A percentile compares a stretch with the other conserved stretches of the same genome.
phyloP scores from a whole-genome alignment of 176 grass and related monocot genomes.

The Hsuehochloa calcarea region DNA sequence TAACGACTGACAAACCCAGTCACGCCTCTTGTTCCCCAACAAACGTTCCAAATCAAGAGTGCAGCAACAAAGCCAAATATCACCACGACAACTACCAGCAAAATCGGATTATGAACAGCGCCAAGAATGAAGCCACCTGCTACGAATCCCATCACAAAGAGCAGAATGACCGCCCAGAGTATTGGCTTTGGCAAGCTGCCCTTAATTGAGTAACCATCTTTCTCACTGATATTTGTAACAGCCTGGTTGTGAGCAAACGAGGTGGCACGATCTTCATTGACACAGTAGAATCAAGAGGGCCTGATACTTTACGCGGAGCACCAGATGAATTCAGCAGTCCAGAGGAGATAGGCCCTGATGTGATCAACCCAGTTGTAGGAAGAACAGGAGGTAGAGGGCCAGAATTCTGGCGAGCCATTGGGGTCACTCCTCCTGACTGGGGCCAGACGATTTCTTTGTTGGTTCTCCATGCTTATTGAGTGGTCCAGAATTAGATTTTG shows the following conservation, averaged over 20 bases:
- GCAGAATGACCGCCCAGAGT: conserved; percentile 48
- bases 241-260: conserved; percentile 70
- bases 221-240: conserved; percentile 61
- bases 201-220: conserved; percentile 60
- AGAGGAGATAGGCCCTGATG: conserved; percentile 79
- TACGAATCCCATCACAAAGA: conserved; percentile 66
- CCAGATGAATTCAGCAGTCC: conserved; percentile 68
- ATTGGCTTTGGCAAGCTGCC: conserved; percentile 54
- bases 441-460: conserved; percentile 65
- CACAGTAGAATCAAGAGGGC: conserved; percentile 47
- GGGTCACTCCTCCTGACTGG: conserved; percentile 74
- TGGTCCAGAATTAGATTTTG: conserved; percentile 91
- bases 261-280: conserved; percentile 59
- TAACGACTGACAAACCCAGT: conserved; percentile 54
- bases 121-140: conserved; percentile 71
- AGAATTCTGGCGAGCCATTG: conserved; percentile 69
- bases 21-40: conserved; percentile 56
- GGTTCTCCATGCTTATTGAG: conserved; percentile 88
- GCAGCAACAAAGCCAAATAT: conserved; percentile 52
- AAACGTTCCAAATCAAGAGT: conserved; percentile 65
- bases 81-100: conserved; percentile 54
- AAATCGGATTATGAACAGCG: conserved; percentile 52
- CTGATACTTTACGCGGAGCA: conserved; percentile 57
- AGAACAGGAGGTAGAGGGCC: conserved; percentile 65
- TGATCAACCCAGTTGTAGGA: conserved; percentile 82